A percentile compares a stretch with the other conserved stretches of the same genome.
Evolutionary conservation across 768 basidiomycete species (phyloP).

Genomic region (Suillus fuscotomentosus): DNA sequence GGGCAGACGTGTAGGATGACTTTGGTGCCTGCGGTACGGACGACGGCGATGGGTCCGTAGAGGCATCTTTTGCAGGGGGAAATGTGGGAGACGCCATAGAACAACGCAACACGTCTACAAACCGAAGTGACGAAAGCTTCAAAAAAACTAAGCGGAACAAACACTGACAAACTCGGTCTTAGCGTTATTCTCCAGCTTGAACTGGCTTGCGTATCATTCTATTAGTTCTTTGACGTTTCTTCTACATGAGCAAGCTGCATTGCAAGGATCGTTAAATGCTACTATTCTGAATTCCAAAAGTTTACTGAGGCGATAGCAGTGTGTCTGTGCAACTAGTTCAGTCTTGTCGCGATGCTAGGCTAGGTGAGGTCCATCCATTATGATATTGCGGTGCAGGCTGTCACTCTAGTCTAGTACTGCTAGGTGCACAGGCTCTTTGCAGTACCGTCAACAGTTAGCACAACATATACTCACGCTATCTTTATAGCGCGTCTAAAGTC

Average conservation of each 20-base stretch:
- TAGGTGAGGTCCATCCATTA: background rate
- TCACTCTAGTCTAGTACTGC: background rate
- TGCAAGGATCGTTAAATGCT: background rate
- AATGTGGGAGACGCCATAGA: constrained; percentile 46
- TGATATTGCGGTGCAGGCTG: background rate
- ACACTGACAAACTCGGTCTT: constrained; percentile 13
- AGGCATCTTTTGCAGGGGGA: constrained; percentile 39
- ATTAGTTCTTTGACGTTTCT: background rate
- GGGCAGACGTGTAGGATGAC: constrained; percentile 31
- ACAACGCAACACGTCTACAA: constrained; percentile 26
- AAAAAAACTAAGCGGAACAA: constrained; percentile 36
- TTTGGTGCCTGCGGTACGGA: constrained; percentile 35
- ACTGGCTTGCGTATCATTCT: background rate
- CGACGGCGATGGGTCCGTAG: constrained; percentile 37
- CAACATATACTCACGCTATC: background rate
- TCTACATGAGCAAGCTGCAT: background rate
- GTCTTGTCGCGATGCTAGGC: background rate
- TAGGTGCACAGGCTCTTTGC: background rate
- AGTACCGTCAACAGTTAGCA: background rate
- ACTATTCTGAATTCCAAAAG: background rate
- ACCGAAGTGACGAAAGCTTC: constrained; percentile 23
- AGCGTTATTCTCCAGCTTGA: background rate
- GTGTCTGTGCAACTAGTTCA: background rate
- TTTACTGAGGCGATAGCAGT: background rate
- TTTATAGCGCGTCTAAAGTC: background rate